Percentiles rank a stretch among this genome's conserved stretches.
phyloP scores from a whole-genome alignment of 2,329 filamentous ascomycete genomes.

The Ploettnerulaceae sp. region DNA sequence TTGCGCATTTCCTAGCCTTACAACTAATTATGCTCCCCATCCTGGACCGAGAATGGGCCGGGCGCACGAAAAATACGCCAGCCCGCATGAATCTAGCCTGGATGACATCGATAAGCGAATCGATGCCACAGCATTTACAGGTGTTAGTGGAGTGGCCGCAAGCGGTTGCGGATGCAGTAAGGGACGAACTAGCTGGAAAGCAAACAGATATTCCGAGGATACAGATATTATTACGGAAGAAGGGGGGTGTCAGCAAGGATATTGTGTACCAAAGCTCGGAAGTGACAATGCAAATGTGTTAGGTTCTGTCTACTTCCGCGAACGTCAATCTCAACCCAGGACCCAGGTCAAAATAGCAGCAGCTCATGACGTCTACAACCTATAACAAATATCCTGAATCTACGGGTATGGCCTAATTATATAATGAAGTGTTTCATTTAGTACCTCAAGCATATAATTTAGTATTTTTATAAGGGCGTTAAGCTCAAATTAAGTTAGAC shows the following conservation, averaged over 20 bases:
- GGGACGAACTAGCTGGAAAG: constrained; percentile 9
- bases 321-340: no score
- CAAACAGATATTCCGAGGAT: not conserved
- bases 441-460: no score
- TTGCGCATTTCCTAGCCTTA: constrained; percentile 44
- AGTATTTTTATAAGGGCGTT: no score
- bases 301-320: no score
- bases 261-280: no score
- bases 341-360: no score
- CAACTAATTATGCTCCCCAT: constrained; percentile 42
- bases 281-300: no score
- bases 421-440: no score
- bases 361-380: no score
- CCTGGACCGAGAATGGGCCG: constrained; percentile 29
- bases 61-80: constrained; percentile 12
- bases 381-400: no score
- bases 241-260: constrained; percentile 4
- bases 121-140: not conserved
- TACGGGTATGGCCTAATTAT: no score
- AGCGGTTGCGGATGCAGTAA: constrained; percentile 13
- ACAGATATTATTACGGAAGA: constrained; percentile 14
- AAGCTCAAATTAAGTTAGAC: no score
- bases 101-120: constrained; percentile 7
- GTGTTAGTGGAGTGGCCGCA: constrained; percentile 22
- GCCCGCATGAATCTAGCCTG: constrained; percentile 9